phyloP scores from a whole-genome alignment of 192 early-diverging fungal genomes.

The Chytriomyces sp. region DNA sequence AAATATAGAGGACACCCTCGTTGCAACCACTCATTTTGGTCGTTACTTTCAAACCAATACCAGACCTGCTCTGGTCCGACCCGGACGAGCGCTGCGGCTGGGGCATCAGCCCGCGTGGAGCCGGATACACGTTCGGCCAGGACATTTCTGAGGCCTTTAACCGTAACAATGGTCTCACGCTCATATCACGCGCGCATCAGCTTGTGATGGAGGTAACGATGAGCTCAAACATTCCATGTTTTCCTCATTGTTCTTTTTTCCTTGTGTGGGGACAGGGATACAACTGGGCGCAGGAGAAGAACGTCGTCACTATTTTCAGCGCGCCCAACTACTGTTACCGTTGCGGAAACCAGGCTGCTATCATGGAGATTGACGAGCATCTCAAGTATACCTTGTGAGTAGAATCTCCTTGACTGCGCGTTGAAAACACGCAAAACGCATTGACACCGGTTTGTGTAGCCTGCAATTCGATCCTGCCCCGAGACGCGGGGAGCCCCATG shows the following conservation, averaged over 20 bases:
- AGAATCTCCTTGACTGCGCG: too few species aligned
- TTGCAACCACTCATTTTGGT: background rate
- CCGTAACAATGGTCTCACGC: conserved; percentile 95
- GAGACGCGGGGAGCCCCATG: conserved; percentile 95
- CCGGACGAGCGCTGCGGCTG: conserved; percentile 87
- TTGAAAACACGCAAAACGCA: too few species aligned
- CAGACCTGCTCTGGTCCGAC: conserved; percentile 93
- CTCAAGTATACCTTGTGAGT: conserved; percentile 97
- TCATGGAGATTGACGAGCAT: conserved; percentile 99
- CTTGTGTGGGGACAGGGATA: conserved; percentile 70
- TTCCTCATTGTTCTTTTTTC: background rate
- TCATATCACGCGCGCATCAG: conserved; percentile 97
- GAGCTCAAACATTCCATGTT: too few species aligned
- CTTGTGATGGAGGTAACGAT: conserved; percentile 95
- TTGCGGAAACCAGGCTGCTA: conserved; percentile 99
- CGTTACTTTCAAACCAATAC: too few species aligned
- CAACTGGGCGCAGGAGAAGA: conserved; percentile 98
- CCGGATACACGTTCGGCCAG: conserved; percentile 97
- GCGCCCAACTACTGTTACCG: conserved; percentile 99
- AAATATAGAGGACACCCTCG: too few species aligned
- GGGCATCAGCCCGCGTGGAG: conserved; percentile 95
- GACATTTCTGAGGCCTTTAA: conserved; percentile 78
- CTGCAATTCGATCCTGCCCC: conserved; percentile 97
- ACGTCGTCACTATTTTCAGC: conserved; percentile 98
- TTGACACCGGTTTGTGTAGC: conserved; percentile 26